These are phyloP conservation scores for Scleroderma bovista DNA, from an alignment of 768 basidiomycete species.

Conservation along the genomic window DNA sequence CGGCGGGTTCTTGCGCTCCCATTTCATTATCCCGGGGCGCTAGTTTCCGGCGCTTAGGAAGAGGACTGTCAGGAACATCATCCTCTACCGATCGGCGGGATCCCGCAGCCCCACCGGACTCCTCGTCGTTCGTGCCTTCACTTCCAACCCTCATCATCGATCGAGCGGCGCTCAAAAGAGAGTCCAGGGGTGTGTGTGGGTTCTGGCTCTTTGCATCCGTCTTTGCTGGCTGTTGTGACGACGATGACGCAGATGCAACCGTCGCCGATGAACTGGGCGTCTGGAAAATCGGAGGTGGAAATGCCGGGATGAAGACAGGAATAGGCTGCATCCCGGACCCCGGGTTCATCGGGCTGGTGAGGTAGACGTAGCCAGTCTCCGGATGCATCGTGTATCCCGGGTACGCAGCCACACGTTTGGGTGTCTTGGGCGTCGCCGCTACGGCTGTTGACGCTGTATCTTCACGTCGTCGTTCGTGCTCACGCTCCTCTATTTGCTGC, in stretches of 20 bases:
- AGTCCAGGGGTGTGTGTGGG: constrained; percentile 49
- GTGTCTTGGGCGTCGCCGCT: constrained; percentile 20
- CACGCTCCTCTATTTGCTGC: constrained; percentile 29
- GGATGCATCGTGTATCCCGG: constrained; percentile 13
- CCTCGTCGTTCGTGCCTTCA: constrained; percentile 25
- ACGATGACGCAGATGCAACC: constrained; percentile 19
- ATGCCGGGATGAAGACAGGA: constrained; percentile 26
- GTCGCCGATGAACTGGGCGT: constrained; percentile 30
- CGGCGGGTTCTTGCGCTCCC: constrained; percentile 1
- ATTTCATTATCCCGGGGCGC: constrained; percentile 8
- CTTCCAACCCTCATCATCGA: constrained; percentile 40
- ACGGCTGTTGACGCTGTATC: constrained; percentile 18
- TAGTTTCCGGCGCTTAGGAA: constrained; percentile 35
- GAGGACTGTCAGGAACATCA: constrained; percentile 29
- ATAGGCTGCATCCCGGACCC: constrained; percentile 25
- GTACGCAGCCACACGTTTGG: constrained; percentile 27
- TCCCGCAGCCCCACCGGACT: constrained; percentile 15
- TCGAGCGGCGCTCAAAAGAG: constrained; percentile 54
- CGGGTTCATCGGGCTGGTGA: constrained; percentile 20
- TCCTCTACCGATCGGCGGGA: constrained; percentile 24
- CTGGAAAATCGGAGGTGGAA: constrained; percentile 23
- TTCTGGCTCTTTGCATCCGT: constrained; percentile 16
- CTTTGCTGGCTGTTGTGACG: constrained; percentile 14
- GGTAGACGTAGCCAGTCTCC: constrained; percentile 26
- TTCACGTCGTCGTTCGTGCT: constrained; percentile 23